Conservation (phyloP, 768 basidiomycete species). For the Hygrophorus russula region DNA sequence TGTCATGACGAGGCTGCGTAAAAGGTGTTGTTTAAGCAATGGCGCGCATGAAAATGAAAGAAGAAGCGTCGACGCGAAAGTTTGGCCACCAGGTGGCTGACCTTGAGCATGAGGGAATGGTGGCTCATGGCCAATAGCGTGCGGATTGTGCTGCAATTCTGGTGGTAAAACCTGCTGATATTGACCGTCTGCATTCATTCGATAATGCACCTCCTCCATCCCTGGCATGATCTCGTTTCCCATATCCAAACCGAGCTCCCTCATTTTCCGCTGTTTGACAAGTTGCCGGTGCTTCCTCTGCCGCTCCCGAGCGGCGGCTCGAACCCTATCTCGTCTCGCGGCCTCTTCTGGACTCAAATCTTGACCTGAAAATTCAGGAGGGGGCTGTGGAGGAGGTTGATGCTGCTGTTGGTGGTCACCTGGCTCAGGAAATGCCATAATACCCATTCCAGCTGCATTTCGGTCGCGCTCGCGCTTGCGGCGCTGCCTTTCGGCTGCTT, state of each 20-base stretch:
- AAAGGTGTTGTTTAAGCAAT: conserved; percentile 61
- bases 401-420: conserved; percentile 23
- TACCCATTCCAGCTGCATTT: conserved; percentile 24
- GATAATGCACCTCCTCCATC: conserved; percentile 59
- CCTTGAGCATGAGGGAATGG: conserved; percentile 43
- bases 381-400: conserved; percentile 14
- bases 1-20: conserved; percentile 63
- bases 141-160: conserved; percentile 27
- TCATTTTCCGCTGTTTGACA: conserved; percentile 72
- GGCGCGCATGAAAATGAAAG: conserved; percentile 69
- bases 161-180: conserved; percentile 34
- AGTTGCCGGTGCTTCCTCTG: conserved; percentile 74
- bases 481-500: conserved; percentile 78
- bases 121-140: conserved; percentile 33
- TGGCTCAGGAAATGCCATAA: conserved; percentile 28
- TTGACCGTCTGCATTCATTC: conserved; percentile 36
- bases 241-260: conserved; percentile 76
- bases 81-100: conserved; percentile 53
- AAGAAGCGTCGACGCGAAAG: conserved; percentile 68
- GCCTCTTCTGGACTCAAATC: conserved; percentile 52
- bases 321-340: conserved; percentile 56
- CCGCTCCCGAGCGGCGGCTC: conserved; percentile 67
- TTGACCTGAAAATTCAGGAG: conserved; percentile 12
- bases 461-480: conserved; percentile 69
- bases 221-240: conserved; percentile 57